Base-by-base conservation (phyloP, 1,139 yeast species). In the Candida frijolesensis region DNA sequence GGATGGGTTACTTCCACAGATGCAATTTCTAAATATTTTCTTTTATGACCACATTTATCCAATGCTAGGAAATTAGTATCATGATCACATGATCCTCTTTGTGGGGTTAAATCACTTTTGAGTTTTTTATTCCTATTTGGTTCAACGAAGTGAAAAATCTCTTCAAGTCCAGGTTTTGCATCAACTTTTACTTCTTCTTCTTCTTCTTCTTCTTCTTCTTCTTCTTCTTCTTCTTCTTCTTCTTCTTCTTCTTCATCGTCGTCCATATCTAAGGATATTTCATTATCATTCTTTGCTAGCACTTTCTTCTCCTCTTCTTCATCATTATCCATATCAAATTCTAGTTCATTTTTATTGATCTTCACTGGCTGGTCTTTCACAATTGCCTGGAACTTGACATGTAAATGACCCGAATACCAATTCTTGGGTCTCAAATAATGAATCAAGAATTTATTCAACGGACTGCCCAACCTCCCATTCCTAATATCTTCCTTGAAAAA, bases 341-440 rank as follows among this genome's bases (percentile, higher is more conserved):
- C 59, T 4, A 66, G 63, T 48, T 68, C 72, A 46, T 69, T 63
- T 1, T 53, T 49, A 46, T 62, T 66, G 7, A 44, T 34, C 16
- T 38, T 34, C 14, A 46, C 46, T n/a, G 42, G 38, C 8, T 45
- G 45, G 42, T 62, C 62, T 6, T 51, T 53, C 9, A 74, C 71
- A 3, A 34, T 50, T 0, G 97, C 97, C 12, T 72, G 75, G 61
- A 82, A 94, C 49, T 73, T 72, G 1, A 87, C 92, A 67, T 94
- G 99, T 52, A 94, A 67, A 72, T 94, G 99, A 2, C 96, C 96
- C 56, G 96, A 82, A 54, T 89, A 82, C 99, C 98, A 94, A 64
- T 80, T 76, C 19, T 66, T 57, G 0, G 99, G 98, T 59, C 71
- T 74, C 51, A 91, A 59, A 12, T 64, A 59, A 40, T 74, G 62